Evolutionary conservation across 2,329 filamentous ascomycete species (phyloP).

Genomic region (Aspergillus aculeatus): DNA sequence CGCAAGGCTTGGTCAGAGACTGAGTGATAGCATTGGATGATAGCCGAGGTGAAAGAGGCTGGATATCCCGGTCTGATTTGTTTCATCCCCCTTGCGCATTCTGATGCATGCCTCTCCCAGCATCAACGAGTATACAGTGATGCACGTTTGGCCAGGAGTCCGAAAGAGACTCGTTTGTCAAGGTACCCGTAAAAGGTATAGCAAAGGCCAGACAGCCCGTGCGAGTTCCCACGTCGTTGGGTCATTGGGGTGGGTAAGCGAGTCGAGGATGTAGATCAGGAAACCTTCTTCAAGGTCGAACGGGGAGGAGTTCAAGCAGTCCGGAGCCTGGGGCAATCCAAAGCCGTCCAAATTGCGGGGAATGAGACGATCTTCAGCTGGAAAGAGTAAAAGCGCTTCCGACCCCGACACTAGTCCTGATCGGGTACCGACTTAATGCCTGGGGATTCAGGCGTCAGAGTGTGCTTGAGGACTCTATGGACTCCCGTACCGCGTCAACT

Average conservation of each 20-base stretch:
- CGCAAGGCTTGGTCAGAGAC: conserved; percentile 7
- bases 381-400: background rate
- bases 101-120: background rate
- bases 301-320: no score
- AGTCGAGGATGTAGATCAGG: no score
- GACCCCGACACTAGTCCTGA: background rate
- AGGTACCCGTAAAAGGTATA: no score
- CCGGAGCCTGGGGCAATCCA: background rate
- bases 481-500: conserved; percentile 14
- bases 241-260: background rate
- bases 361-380: background rate
- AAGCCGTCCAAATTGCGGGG: conserved; percentile 3
- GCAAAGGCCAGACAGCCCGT: background rate
- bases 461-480: conserved; percentile 15
- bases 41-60: background rate
- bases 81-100: conserved; percentile 3
- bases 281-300: no score
- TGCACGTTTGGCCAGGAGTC: no score
- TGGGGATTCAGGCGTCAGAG: conserved; percentile 20
- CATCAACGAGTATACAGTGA: background rate
- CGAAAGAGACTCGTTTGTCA: background rate
- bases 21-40: background rate
- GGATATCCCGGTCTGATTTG: background rate
- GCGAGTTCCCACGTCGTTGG: background rate
- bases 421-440: conserved; percentile 10